phyloP scores from a whole-genome alignment of 176 grass and related monocot species.

The Zoysia pacifica region DNA sequence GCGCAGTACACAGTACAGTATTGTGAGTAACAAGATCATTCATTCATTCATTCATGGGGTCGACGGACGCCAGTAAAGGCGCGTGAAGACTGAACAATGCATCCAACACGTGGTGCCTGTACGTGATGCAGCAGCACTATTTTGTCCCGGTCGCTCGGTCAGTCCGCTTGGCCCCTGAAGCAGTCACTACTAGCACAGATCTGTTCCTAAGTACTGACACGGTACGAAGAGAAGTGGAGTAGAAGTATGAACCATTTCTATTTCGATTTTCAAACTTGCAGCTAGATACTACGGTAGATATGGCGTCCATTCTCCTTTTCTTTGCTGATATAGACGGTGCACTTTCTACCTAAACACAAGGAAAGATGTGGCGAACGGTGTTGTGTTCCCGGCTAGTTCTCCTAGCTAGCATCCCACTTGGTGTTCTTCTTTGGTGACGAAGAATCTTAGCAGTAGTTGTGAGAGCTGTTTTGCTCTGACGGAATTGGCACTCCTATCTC shows the following conservation, averaged over 20 bases:
- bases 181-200: too few relatives aligned
- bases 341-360: constrained; percentile 37
- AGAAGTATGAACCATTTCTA: neutral
- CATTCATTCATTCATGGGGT: neutral
- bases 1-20: neutral
- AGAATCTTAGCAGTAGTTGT: constrained; percentile 49
- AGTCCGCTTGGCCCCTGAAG: neutral
- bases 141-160: neutral
- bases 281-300: neutral
- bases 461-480: constrained; percentile 26
- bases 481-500: constrained; percentile 34
- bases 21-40: neutral
- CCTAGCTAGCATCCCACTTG: constrained; percentile 37
- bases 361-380: neutral
- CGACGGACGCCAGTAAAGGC: neutral
- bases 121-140: neutral
- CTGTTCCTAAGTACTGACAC: neutral
- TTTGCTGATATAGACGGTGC: constrained; percentile 6
- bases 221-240: neutral
- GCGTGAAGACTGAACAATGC: neutral
- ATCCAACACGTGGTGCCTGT: neutral
- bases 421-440: constrained; percentile 22
- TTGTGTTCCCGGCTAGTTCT: constrained; percentile 19
- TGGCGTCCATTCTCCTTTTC: constrained; percentile 1
- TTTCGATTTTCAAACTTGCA: neutral